Base-by-base conservation (phyloP, 2,329 filamentous ascomycete species). In the Alternaria longipes region DNA sequence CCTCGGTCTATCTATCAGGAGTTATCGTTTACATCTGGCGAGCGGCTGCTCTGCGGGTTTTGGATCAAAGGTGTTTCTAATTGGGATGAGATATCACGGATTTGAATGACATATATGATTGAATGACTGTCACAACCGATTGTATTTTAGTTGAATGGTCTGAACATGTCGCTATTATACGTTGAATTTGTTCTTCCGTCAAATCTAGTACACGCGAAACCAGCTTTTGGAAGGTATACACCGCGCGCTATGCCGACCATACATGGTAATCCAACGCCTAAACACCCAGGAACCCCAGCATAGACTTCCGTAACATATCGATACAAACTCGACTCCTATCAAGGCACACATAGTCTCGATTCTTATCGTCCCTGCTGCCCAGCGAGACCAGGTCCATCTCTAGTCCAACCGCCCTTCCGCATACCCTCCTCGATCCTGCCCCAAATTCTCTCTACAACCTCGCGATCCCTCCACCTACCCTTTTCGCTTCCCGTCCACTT, bases 371-470 rank as follows among this genome's bases (percentile, higher is more conserved):
- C 61, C 54, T 59, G 63, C 56, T 66, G 62, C 49, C 70, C 74
- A 32, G 70, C 71, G 55, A 76, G 40, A 20, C 83, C 78, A 2
- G 90, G 89, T 9, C 89, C 87, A 71, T 93, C 91, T 74, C 86
- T 89, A 56, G 85, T 87, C 93, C 93, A 97, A 3, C 93, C 94
- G 76, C 90, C 92, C 62, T 85, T 84, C 72, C 90, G 86, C 95
- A 99, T 98, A 65, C 91, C 91, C 67, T 85, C 86, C 84, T 98
- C 95, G 65, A 99, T 91, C 5, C 87, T 84, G 74, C 91, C 91
- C 95, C 95, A 99, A 63, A 99, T 92, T 60, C 89, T 85, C 84
- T 98, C 95, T 9, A 97, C 93, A 18, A 96, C 89, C 82, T 98
- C 95, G 52, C 94, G 86, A 80, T 99, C 95, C 70, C 94, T 86